Base-by-base conservation (phyloP, 2,329 filamentous ascomycete genomes). In the Talaromyces sp. region DNA sequence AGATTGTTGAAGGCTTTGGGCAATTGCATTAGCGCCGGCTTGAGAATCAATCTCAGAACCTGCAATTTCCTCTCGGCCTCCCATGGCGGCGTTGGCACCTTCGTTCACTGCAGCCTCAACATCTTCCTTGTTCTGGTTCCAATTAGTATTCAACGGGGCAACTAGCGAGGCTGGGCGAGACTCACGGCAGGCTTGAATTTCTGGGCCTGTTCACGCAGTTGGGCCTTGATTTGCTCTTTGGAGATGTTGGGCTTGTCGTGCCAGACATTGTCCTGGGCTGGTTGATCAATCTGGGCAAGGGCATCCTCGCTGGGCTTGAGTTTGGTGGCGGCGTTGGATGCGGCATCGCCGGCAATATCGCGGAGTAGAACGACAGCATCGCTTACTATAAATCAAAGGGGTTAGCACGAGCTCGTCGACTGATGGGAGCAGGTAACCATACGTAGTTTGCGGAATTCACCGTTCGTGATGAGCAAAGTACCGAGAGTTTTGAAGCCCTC, bases 231-330 rank as follows among this genome's bases (percentile, higher is more conserved):
- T 60, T 83, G 85, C 1, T 87, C 84, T 73, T 84, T 88, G 65
- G 86, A 89, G 54, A 96, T 70, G 64, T 94, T 82, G 3, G 92
- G 92, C 50, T 85, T 84, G 61, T 97, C 92, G 69, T 97, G 91
- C 94, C 94, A 99, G 17, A 88, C 89, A 77, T 97, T 94, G 69
- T 96, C 92, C 19, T 89, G 85, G 2, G 94, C 94, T 1, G 94
- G 86, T n/a, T 80, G 73, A 66, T 97, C 93, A 35, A 97, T 86
- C 68, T 92, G 87, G 9, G 79, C 72, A 21, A 97, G 82, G 63
- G 88, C 80, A 0, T 96, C 90, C 60, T 95, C 85, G 1, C 84
- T 85, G 2, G 94, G 94, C 57, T 89, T 89, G 56, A 97, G 83
- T 67, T 80, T 85, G 68, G 81, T 80, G 60, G 92, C 91, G 7